phyloP scores from a whole-genome alignment of 768 basidiomycete genomes.

The Russula virescens region DNA sequence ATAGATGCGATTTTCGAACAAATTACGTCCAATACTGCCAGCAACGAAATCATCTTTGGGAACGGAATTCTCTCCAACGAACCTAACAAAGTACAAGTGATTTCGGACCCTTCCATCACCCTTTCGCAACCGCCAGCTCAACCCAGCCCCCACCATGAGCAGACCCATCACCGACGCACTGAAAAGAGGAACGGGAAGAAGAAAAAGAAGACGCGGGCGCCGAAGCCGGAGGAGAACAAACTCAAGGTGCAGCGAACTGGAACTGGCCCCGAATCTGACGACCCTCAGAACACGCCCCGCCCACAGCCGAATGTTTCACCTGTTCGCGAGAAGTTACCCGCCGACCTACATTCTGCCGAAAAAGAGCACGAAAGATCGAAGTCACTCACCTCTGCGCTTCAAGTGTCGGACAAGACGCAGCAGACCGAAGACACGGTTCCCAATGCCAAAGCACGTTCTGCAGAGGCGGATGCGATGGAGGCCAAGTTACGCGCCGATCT shows the following conservation, averaged over 20 bases:
- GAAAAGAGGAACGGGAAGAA: neutral
- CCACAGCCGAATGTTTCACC: neutral
- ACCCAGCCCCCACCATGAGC: neutral
- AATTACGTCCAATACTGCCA: neutral
- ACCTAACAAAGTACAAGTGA: neutral
- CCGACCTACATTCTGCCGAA: conserved; percentile 1
- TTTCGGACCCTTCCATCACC: neutral
- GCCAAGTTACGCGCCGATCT: neutral
- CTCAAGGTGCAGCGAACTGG: neutral
- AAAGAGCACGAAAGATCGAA: neutral
- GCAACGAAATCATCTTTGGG: neutral
- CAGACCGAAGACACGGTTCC: neutral
- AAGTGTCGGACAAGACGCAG: conserved; percentile 1
- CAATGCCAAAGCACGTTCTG: neutral
- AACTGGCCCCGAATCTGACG: neutral
- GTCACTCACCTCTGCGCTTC: neutral
- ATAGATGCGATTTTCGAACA: conserved; percentile 10
- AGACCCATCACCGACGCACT: neutral
- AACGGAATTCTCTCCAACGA: neutral
- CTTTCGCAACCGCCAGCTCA: neutral
- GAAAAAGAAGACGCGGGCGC: neutral
- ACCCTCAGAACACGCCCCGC: neutral
- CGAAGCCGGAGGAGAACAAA: neutral
- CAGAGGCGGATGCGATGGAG: neutral
- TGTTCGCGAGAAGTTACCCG: neutral